Percentiles rank a stretch among this genome's conserved stretches.
These are phyloP conservation scores for Cucumis hystrix DNA, from an alignment of 306 rosid genomes.

Conservation along the genomic window DNA sequence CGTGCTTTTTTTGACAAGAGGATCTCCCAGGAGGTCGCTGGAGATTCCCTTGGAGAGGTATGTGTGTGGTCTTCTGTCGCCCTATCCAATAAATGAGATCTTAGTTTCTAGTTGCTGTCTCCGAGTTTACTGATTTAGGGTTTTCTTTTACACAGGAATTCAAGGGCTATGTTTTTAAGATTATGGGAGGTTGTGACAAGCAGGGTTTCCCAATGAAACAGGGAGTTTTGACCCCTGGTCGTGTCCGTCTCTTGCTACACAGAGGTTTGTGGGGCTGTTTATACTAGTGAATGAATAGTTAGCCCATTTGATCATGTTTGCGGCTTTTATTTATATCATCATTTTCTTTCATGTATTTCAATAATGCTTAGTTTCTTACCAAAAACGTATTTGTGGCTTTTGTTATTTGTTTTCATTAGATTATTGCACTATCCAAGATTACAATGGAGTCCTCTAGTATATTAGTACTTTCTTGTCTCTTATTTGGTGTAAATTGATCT, in stretches of 20 bases:
- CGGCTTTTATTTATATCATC: background rate
- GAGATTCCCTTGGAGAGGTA: conserved; percentile 54
- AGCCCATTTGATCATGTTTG: background rate
- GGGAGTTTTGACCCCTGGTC: conserved; percentile 46
- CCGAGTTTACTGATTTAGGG: background rate
- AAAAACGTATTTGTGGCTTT: too few species aligned
- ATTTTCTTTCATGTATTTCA: too few species aligned
- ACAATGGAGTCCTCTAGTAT: too few species aligned
- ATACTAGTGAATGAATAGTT: background rate
- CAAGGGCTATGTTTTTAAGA: conserved; percentile 42
- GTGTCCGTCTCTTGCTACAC: conserved; percentile 39
- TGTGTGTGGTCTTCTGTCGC: too few species aligned
- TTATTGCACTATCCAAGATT: too few species aligned
- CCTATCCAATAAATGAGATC: too few species aligned
- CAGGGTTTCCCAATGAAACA: conserved; percentile 58
- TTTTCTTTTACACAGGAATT: conserved; percentile 22
- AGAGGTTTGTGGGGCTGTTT: conserved; percentile 20
- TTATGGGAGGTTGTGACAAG: conserved; percentile 53
- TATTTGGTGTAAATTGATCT: too few species aligned
- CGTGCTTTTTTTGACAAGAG: conserved; percentile 53
- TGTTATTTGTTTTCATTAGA: background rate
- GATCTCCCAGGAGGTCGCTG: conserved; percentile 51
- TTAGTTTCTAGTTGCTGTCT: background rate
- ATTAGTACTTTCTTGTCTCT: too few species aligned
- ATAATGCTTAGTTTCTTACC: too few species aligned